These are phyloP conservation scores for Endoconidiophora polonica DNA, from an alignment of 2,329 filamentous ascomycete species.

Conservation along the genomic window DNA sequence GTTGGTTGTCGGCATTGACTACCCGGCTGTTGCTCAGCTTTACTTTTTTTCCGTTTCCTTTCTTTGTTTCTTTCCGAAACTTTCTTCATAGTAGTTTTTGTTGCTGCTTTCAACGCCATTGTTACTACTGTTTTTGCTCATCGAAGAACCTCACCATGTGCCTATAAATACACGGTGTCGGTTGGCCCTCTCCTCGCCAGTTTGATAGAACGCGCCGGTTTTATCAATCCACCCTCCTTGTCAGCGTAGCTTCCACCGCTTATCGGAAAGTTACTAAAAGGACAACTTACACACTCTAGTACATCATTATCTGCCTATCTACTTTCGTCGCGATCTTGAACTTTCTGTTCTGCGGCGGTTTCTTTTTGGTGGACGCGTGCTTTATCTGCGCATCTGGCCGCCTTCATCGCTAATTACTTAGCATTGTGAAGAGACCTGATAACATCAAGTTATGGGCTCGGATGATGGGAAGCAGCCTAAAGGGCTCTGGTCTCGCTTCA, in stretches of 20 bases:
- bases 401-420: no score
- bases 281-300: no score
- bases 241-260: not conserved
- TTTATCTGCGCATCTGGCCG: no score
- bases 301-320: no score
- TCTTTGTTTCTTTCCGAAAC: not conserved
- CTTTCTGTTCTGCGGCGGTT: no score
- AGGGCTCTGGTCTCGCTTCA: slow-evolving; percentile 26
- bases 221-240: not conserved
- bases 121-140: no score
- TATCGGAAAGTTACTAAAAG: no score
- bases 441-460: not conserved
- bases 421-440: no score
- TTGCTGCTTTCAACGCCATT: not conserved
- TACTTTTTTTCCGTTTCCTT: not conserved
- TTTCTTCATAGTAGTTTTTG: not conserved
- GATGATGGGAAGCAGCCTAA: slow-evolving; percentile 5
- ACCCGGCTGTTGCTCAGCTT: not conserved
- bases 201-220: not conserved
- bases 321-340: no score
- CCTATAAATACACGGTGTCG: not conserved
- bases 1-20: not conserved
- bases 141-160: no score
- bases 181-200: not conserved
- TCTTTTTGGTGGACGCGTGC: no score